phyloP scores from a whole-genome alignment of 306 rosid genomes.

The Cucurbita moschata region DNA sequence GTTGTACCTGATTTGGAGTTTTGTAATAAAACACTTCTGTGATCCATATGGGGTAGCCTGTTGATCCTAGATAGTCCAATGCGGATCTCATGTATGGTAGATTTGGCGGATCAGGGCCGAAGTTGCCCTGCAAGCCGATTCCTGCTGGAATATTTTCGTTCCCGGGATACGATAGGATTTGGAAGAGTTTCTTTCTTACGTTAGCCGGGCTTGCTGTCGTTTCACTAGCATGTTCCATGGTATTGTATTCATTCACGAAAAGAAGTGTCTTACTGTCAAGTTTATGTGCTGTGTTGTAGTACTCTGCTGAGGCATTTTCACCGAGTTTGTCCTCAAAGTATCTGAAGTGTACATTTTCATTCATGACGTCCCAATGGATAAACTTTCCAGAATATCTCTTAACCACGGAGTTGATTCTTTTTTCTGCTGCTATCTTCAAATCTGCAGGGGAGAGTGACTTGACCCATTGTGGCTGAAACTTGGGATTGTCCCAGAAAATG shows the following conservation, averaged over 20 bases:
- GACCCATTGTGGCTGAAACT: slow-evolving; percentile 40
- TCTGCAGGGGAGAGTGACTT: slow-evolving; percentile 23
- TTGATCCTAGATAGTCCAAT: slow-evolving; percentile 52
- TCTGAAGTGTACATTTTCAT: slow-evolving; percentile 50
- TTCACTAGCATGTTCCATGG: slow-evolving; percentile 50
- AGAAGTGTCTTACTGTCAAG: slow-evolving; percentile 29
- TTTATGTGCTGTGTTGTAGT: slow-evolving; percentile 18
- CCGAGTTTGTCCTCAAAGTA: slow-evolving; percentile 49
- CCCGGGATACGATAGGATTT: slow-evolving; percentile 25
- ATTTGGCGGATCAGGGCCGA: slow-evolving; percentile 20
- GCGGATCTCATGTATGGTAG: slow-evolving; percentile 54
- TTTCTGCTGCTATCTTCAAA: background rate
- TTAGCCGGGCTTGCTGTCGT: slow-evolving; percentile 16
- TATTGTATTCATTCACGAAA: slow-evolving; percentile 61
- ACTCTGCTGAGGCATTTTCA: slow-evolving; percentile 14
- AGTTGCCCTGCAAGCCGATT: slow-evolving; percentile 63
- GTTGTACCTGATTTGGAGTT: background rate
- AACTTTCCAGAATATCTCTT: slow-evolving; percentile 41
- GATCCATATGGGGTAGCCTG: slow-evolving; percentile 54
- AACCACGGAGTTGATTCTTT: slow-evolving; percentile 33
- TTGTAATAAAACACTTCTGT: slow-evolving; percentile 25
- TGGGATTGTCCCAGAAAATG: slow-evolving; percentile 55
- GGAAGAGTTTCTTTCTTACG: slow-evolving; percentile 29
- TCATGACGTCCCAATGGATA: slow-evolving; percentile 67
- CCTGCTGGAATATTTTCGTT: slow-evolving; percentile 13